phyloP scores from a whole-genome alignment of 805 yeast species.

The Myxozyma monticola region DNA sequence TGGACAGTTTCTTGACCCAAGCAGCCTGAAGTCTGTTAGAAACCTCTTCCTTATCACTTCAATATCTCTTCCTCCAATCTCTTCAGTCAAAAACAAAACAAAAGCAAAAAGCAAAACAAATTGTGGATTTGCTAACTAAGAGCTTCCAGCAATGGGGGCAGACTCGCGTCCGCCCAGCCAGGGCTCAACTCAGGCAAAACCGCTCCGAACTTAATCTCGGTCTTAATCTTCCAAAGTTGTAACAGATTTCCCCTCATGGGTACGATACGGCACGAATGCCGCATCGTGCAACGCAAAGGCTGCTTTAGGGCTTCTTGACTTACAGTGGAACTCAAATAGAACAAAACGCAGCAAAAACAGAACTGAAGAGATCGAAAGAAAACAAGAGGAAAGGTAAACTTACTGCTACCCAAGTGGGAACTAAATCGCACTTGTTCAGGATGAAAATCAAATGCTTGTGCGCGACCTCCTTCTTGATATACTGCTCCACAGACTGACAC shows the following conservation, averaged over 20 bases:
- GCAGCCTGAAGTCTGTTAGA: conserved; percentile 67
- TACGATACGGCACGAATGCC: conserved; percentile 13
- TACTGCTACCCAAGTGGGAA: conserved; percentile 99
- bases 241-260: conserved; percentile 78
- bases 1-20: conserved; percentile 94
- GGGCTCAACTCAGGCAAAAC: conserved; percentile 81
- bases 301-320: conserved; percentile 42
- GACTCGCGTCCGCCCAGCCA: conserved; percentile 39
- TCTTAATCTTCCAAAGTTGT: conserved; percentile 91
- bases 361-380: conserved; percentile 8
- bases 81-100: conserved; percentile 33
- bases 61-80: conserved; percentile 32
- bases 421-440: conserved; percentile 94
- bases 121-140: conserved; percentile 92
- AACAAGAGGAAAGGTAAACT: conserved; percentile 47
- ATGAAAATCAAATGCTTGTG: conserved; percentile 95
- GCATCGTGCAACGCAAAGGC: background rate
- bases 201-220: conserved; percentile 45
- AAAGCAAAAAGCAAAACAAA: conserved; percentile 24
- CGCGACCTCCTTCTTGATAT: conserved; percentile 88
- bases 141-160: conserved; percentile 43
- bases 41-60: background rate
- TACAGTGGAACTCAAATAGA: conserved; percentile 62
- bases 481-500: conserved; percentile 89
- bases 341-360: conserved; percentile 5